phyloP scores from a whole-genome alignment of 139 green algal species.

The Chlorella vulgaris region DNA sequence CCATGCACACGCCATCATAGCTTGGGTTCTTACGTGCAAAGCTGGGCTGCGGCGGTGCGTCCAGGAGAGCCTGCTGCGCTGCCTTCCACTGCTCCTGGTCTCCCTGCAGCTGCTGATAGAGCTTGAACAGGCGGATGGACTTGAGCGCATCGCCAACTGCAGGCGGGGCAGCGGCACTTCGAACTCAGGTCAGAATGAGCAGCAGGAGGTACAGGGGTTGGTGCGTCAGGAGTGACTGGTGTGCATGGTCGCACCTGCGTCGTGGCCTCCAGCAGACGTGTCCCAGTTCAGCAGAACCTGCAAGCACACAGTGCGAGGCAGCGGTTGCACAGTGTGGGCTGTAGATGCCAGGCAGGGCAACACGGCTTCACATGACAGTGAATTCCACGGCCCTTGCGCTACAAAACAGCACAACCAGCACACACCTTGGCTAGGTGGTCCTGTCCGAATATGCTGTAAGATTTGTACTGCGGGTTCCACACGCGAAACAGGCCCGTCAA shows the following conservation, averaged over 20 bases:
- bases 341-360: too few relatives aligned
- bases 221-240: too few relatives aligned
- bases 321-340: too few relatives aligned
- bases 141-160: conserved; percentile 78
- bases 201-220: too few relatives aligned
- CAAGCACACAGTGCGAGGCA: too few relatives aligned
- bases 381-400: too few relatives aligned
- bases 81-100: conserved; percentile 55
- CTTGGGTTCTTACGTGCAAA: conserved; percentile 80
- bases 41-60: conserved; percentile 50
- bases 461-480: conserved; percentile 84
- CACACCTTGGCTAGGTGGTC: conserved; percentile 78
- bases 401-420: too few relatives aligned
- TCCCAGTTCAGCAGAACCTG: conserved; percentile 70
- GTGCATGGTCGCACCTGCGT: conserved; percentile 68
- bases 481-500: conserved; percentile 83
- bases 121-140: conserved; percentile 87
- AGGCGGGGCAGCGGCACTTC: neutral
- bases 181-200: neutral
- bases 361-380: too few relatives aligned
- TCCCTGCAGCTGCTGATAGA: conserved; percentile 63
- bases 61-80: conserved; percentile 70
- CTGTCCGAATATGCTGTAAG: conserved; percentile 61
- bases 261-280: conserved; percentile 45
- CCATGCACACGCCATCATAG: conserved; percentile 94